Base-by-base conservation (phyloP, 164 flowering plant genomes). In the Stephania yunnanensis region DNA sequence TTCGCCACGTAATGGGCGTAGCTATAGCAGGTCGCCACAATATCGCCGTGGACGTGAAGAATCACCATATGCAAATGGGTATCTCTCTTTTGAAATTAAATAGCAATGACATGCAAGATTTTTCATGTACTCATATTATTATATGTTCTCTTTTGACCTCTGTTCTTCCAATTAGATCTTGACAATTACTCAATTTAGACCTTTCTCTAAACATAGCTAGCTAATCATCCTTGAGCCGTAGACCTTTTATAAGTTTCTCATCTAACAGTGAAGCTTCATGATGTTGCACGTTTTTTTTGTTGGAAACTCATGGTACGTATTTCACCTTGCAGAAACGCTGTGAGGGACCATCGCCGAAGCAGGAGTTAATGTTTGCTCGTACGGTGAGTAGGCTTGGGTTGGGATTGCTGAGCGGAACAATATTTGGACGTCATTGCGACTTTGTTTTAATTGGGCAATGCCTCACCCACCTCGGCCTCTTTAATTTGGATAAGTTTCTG, bases 41-140 rank as follows among this genome's bases (percentile, higher is more conserved):
- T 86, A 87, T 76, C 75, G 36, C 68, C 91, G 95, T 82, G 92
- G 81, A n/a, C 89, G 92, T n/a, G 93, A 90, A 58, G 98, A 88
- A 65, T 76, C 87, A 55, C 88, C 97, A 31, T 89, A 89, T 85
- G 87, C 90, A 29, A 92, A 92, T 58, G 93, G 98, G 98, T 94
- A 72, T 83, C 68, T 74, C 71, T 72, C 31, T 63, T 50, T 46
- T 36, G 4, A 36, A 36, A 36, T 36, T 36, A 36, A 22, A 20
- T 9, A 0, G 25, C 50, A 9, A 13, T 17, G 20, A 7, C 48
- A 30, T 72, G 12, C 50, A 1, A 12, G 12, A 31, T 10, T 0
- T 68, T 42, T 2, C 66, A 68, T 68, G 44, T 10, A 12, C n/a
- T 63, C 69, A 19, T 12, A 17, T 10, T 30, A 55, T 15, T 8